Evolutionary conservation across 768 basidiomycete species (phyloP).

Genomic region (Xanthoconium stramineum): DNA sequence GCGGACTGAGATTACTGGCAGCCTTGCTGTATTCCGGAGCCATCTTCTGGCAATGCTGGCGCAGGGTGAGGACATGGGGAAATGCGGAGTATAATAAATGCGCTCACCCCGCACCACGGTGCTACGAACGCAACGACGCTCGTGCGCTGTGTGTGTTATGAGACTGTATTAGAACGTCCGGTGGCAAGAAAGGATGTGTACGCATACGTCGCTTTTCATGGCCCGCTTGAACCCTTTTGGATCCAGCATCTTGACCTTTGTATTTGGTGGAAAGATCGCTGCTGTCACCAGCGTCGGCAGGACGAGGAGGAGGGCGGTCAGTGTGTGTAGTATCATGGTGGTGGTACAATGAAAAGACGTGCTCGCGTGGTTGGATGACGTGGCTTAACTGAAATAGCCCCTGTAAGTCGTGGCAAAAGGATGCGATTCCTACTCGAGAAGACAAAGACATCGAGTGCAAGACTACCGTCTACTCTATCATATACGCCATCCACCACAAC

Average conservation of each 20-base stretch:
- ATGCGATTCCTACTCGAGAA: not conserved
- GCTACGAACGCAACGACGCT: constrained; percentile 87
- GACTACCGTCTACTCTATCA: constrained; percentile 5
- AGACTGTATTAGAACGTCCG: not conserved
- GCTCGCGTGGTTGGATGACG: constrained; percentile 2
- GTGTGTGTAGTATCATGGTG: constrained; percentile 25
- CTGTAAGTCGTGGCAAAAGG: not conserved
- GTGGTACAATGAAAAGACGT: not conserved
- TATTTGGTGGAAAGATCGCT: constrained; percentile 46
- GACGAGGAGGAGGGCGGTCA: constrained; percentile 18
- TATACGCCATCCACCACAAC: not conserved
- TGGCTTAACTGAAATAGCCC: constrained; percentile 14
- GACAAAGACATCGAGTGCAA: too few species aligned
- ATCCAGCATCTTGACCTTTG: constrained; percentile 72
- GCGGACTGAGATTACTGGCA: constrained; percentile 70
- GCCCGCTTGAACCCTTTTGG: constrained; percentile 64
- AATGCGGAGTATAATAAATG: not conserved
- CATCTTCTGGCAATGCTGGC: constrained; percentile 75
- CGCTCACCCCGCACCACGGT: constrained; percentile 86
- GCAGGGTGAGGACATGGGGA: not conserved
- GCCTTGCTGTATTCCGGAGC: constrained; percentile 85
- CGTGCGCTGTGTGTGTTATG: constrained; percentile 48
- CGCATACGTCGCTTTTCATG: constrained; percentile 73
- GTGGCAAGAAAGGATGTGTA: not conserved
- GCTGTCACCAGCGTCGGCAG: constrained; percentile 40